Evolutionary conservation across 208 protist species (phyloP).

Genomic region (Sergeia podlipaevii): DNA sequence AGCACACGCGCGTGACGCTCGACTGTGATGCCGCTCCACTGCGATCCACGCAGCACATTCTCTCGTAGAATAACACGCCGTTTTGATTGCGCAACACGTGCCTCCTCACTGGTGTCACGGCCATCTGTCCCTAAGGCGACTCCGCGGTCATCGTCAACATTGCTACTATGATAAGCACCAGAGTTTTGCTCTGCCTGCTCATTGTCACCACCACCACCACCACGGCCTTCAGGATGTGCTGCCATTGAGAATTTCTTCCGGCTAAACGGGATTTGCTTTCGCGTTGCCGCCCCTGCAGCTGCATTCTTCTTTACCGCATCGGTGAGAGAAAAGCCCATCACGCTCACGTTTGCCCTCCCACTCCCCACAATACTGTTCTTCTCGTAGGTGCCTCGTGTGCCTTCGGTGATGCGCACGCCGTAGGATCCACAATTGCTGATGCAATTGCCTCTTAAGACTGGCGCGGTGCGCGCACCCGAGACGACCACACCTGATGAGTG

Average conservation of each 20-base stretch:
- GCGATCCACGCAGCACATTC: conserved; percentile 16
- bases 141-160: not conserved
- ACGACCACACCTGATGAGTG: conserved; percentile 18
- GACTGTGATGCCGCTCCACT: conserved; percentile 12
- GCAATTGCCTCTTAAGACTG: conserved; percentile 25
- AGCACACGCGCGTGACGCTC: conserved; percentile 14
- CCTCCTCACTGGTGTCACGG: no score
- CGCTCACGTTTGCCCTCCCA: conserved; percentile 10
- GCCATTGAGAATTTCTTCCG: not conserved
- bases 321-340: conserved; percentile 6
- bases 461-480: conserved; percentile 5
- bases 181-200: no score
- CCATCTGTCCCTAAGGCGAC: no score
- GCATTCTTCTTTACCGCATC: not conserved
- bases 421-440: conserved; percentile 18
- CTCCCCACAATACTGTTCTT: conserved; percentile 27
- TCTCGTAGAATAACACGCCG: conserved; percentile 12
- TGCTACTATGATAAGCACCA: no score
- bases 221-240: not conserved
- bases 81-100: no score
- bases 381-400: conserved; percentile 23
- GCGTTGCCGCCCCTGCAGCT: not conserved
- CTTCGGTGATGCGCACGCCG: conserved; percentile 18
- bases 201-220: no score
- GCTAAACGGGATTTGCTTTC: no score